A percentile compares a stretch with the other conserved stretches of the same genome.
Evolutionary conservation across 805 yeast genomes (phyloP).

Genomic region (Suhomyces sp.): DNA sequence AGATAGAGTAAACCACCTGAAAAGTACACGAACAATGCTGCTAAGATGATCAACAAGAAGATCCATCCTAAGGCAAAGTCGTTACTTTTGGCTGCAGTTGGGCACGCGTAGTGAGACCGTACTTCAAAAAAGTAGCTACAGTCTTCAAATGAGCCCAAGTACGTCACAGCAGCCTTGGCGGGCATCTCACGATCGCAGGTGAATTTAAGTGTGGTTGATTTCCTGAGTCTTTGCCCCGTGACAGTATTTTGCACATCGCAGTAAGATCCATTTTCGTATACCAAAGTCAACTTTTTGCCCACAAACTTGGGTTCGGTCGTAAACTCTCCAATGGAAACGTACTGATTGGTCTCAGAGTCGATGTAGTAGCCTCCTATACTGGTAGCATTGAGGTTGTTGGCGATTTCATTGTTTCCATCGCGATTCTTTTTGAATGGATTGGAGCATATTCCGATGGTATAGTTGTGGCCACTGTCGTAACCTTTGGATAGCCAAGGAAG

Average conservation of each 20-base stretch:
- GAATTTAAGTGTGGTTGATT: slow-evolving; percentile 66
- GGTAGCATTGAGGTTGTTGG: slow-evolving; percentile 41
- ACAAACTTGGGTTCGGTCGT: slow-evolving; percentile 61
- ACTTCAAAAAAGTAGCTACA: slow-evolving; percentile 85
- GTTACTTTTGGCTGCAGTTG: slow-evolving; percentile 67
- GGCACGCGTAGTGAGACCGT: slow-evolving; percentile 81
- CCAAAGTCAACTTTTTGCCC: slow-evolving; percentile 68
- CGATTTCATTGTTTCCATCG: slow-evolving; percentile 39
- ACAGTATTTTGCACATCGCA: slow-evolving; percentile 42
- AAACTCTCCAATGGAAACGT: slow-evolving; percentile 48
- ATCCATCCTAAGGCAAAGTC: slow-evolving; percentile 65
- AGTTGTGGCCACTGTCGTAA: slow-evolving; percentile 65
- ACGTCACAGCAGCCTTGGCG: slow-evolving; percentile 62
- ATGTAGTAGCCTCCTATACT: slow-evolving; percentile 42
- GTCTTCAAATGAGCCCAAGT: slow-evolving; percentile 67
- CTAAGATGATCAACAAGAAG: slow-evolving; percentile 50
- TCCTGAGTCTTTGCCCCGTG: slow-evolving; percentile 48
- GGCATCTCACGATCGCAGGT: slow-evolving; percentile 76
- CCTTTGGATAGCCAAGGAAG: slow-evolving; percentile 67
- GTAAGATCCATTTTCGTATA: slow-evolving; percentile 66
- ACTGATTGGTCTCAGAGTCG: slow-evolving; percentile 33
- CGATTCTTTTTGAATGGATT: slow-evolving; percentile 43
- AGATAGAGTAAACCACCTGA: slow-evolving; percentile 38
- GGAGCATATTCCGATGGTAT: slow-evolving; percentile 54
- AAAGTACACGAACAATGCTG: slow-evolving; percentile 34